Conservation (phyloP, 176 grass and related monocot genomes). For the Guadua angustifolia region DNA sequence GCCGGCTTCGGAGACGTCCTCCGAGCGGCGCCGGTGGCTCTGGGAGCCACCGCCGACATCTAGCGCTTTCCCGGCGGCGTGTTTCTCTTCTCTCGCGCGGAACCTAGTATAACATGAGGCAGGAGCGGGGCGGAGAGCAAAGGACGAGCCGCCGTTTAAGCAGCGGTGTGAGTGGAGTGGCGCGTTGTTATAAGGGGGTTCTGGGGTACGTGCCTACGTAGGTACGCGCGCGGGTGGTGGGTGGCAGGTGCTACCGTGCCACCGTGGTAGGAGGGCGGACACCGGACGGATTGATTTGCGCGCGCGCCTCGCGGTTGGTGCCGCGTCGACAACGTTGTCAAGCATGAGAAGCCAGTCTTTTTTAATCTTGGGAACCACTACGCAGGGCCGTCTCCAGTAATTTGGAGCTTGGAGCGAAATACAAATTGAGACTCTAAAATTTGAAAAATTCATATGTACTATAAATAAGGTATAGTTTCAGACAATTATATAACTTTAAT, state of each 20-base stretch:
- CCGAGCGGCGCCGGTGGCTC: conserved; percentile 2
- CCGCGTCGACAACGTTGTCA: not conserved
- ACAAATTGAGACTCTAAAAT: too few relatives aligned
- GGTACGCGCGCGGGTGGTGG: conserved; percentile 11
- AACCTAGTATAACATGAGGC: not conserved
- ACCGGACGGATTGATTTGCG: not conserved
- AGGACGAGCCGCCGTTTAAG: not conserved
- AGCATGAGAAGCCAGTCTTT: too few relatives aligned
- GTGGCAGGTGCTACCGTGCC: conserved; percentile 21
- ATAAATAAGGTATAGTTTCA: too few relatives aligned
- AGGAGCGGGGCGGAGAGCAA: not conserved
- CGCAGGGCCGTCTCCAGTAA: too few relatives aligned
- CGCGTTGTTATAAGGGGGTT: conserved; percentile 32
- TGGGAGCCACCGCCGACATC: conserved; percentile 43
- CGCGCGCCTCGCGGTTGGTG: conserved; percentile 25
- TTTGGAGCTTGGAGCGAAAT: too few relatives aligned
- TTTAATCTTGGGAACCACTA: too few relatives aligned
- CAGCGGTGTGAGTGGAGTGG: not conserved
- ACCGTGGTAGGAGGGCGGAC: not conserved
- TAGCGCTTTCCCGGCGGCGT: not conserved
- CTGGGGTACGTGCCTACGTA: not conserved
- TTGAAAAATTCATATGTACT: too few relatives aligned
- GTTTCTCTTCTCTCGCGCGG: not conserved
- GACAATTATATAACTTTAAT: too few relatives aligned
- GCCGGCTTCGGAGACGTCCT: conserved; percentile 38